Evolutionary conservation across 495 filamentous ascomycete species (phyloP).

Genomic region (Hypomontagnella monticulosa): DNA sequence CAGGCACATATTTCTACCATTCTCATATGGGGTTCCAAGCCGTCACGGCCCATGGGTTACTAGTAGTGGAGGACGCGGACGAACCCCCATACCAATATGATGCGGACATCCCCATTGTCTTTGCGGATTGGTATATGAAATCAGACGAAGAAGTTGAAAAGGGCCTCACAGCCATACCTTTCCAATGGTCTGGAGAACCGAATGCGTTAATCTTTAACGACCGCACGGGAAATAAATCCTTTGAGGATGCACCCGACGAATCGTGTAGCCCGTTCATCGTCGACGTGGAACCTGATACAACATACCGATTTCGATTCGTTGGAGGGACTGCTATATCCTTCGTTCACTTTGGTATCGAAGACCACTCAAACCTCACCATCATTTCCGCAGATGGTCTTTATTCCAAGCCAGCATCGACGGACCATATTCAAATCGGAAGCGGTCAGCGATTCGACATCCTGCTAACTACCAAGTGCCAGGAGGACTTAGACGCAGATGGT

Average conservation of each 20-base stretch:
- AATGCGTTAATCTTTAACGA: conserved; percentile 62
- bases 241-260: conserved; percentile 50
- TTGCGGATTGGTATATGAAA: conserved; percentile 62
- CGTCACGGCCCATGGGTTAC: conserved; percentile 59
- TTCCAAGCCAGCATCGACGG: conserved; percentile 58
- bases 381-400: conserved; percentile 68
- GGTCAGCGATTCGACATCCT: conserved; percentile 68
- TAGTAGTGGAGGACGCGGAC: conserved; percentile 63
- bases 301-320: conserved; percentile 67
- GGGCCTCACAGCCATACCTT: conserved; percentile 50
- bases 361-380: conserved; percentile 59
- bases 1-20: conserved; percentile 70
- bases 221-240: conserved; percentile 38
- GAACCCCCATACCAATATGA: conserved; percentile 62
- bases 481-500: conserved; percentile 53
- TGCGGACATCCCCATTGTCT: conserved; percentile 62
- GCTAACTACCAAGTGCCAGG: conserved; percentile 54
- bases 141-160: conserved; percentile 54
- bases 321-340: conserved; percentile 63
- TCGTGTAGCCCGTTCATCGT: conserved; percentile 60
- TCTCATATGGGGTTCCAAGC: conserved; percentile 68
- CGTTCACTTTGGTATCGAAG: conserved; percentile 60
- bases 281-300: conserved; percentile 64
- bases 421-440: conserved; percentile 61
- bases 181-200: conserved; percentile 59